These are phyloP conservation scores for Cyclanthera cordifolia DNA, from an alignment of 306 rosid genomes.

Conservation along the genomic window DNA sequence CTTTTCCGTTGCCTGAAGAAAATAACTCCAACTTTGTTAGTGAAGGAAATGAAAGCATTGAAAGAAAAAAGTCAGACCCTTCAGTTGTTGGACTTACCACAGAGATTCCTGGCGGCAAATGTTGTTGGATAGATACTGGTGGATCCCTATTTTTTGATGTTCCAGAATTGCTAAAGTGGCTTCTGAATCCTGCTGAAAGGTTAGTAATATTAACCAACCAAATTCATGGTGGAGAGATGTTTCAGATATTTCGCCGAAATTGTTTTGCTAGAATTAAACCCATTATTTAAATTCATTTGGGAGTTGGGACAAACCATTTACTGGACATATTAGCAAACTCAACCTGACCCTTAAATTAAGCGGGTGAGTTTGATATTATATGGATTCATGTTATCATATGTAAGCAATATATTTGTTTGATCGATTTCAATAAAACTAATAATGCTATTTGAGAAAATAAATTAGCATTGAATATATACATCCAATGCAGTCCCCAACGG, in stretches of 20 bases:
- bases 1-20: slow-evolving; percentile 59
- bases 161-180: slow-evolving; percentile 46
- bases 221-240: not conserved
- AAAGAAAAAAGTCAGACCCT: slow-evolving; percentile 28
- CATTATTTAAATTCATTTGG: not conserved
- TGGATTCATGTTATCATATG: not conserved
- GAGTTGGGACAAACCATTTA: not conserved
- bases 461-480: not conserved
- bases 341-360: not conserved
- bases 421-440: no score
- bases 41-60: slow-evolving; percentile 20
- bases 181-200: slow-evolving; percentile 29
- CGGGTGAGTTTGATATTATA: not conserved
- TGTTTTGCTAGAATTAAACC: no score
- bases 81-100: slow-evolving; percentile 37
- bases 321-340: slow-evolving; percentile 1
- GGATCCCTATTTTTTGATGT: slow-evolving; percentile 47
- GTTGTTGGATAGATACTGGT: slow-evolving; percentile 91
- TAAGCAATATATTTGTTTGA: not conserved
- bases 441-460: not conserved
- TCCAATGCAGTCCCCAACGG: no score
- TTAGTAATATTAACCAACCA: slow-evolving; percentile 24
- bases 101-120: slow-evolving; percentile 43
- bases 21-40: slow-evolving; percentile 20
- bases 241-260: not conserved